Conservation (phyloP, 306 rosid species). For the Cajanus cajan region DNA sequence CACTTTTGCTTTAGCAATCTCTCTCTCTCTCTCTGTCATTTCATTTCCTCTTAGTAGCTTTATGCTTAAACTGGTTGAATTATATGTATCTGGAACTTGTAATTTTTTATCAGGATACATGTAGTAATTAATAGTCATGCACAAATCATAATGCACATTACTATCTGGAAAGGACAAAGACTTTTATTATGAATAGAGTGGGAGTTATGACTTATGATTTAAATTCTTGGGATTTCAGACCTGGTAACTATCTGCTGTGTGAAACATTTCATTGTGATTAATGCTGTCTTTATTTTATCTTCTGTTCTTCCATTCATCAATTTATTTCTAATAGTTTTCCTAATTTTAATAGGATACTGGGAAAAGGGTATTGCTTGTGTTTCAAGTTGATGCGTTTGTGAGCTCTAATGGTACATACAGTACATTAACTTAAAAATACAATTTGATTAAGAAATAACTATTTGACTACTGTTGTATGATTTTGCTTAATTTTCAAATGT, state of each 20-base stretch:
- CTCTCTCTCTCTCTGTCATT: background rate
- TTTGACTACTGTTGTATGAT: background rate
- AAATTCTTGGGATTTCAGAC: background rate
- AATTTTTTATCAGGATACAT: background rate
- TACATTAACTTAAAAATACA: slow-evolving; percentile 39
- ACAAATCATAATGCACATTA: background rate
- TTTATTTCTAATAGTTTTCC: slow-evolving; percentile 34
- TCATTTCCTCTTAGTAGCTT: slow-evolving; percentile 5
- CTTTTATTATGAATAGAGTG: background rate
- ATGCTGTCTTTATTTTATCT: slow-evolving; percentile 1
- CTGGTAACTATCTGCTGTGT: background rate
- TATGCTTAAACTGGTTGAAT: background rate
- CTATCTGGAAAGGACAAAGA: background rate
- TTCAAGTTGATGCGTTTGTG: slow-evolving; percentile 50
- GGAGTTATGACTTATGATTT: background rate
- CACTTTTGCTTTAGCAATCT: slow-evolving; percentile 1
- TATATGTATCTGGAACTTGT: background rate
- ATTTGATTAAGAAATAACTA: slow-evolving; percentile 4
- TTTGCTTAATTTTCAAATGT: background rate
- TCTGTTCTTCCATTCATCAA: slow-evolving; percentile 5
- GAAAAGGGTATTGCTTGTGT: slow-evolving; percentile 55
- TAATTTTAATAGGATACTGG: slow-evolving; percentile 50
- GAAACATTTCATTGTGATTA: background rate
- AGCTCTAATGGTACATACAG: slow-evolving; percentile 61
- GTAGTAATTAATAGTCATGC: background rate